Base-by-base conservation (phyloP, 306 rosid species). In the Morella rubra region DNA sequence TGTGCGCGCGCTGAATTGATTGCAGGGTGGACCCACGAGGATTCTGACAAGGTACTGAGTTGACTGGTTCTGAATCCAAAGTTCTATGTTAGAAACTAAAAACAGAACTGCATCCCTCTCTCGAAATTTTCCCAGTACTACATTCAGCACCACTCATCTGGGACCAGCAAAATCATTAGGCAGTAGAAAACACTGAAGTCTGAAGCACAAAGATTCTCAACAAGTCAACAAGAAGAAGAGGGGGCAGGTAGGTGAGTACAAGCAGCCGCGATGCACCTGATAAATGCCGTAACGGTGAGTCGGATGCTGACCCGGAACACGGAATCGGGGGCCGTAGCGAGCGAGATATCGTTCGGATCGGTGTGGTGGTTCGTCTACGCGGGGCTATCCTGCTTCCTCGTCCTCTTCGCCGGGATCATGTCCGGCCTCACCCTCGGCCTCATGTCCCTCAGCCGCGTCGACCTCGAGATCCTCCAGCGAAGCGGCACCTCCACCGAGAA, bases 371-470 rank as follows among this genome's bases (percentile, higher is more conserved):
- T 84, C 81, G 14, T 84, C 44, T 92, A 95, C 51, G 96, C 89
- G 16, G 99, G 96, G 2, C 58, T 92, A 76, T 95, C 97, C 9
- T 77, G 86, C 45, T 67, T 84, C 49, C 77, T 95, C 0, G 97
- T 95, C 60, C 79, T 90, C 75, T 95, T 95, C 73, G 99, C 99
- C 6, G 99, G 99, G 20, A 89, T 95, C n/a, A 92, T 95, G 99
- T 92, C 99, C 10, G 99, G 99, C 18, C 64, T 95, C 65, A 95
- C 99, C 50, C 90, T 95, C 14, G 99, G 99, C 8, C 96, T 95
- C 82, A 95, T 95, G 99, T 95, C 99, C 61, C 97, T 95, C 12
- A 87, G 96, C 64, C 97, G 86, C 73, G 99, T 95, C 22, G 99
- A 95, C 72, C 97, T 95, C 70, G 99, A 95, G 90, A 95, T 95